These are phyloP conservation scores for Hypoxylon lenormandii DNA, from an alignment of 495 filamentous ascomycete species.

Conservation along the genomic window DNA sequence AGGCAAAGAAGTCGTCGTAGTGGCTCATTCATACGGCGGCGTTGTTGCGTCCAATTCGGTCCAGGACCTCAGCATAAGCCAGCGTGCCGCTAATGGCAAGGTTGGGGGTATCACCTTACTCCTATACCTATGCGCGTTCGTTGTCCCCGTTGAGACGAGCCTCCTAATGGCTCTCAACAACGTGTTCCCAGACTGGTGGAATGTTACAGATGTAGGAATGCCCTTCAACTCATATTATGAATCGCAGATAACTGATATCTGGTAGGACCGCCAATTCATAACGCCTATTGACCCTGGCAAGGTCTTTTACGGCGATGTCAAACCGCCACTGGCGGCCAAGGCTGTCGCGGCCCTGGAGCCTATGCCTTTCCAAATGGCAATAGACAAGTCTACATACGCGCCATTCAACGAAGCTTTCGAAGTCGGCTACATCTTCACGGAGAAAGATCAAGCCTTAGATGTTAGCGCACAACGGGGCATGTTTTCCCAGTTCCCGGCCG, in stretches of 20 bases:
- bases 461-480: conserved; percentile 12
- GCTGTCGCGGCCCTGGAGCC: conserved; percentile 28
- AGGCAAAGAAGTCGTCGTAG: conserved; percentile 51
- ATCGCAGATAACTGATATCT: background rate
- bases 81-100: conserved; percentile 38
- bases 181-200: conserved; percentile 32
- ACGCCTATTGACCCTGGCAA: conserved; percentile 1
- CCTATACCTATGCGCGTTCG: conserved; percentile 54
- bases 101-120: conserved; percentile 55
- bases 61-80: conserved; percentile 42
- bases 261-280: conserved; percentile 19
- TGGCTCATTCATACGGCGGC: conserved; percentile 62
- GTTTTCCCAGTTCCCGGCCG: conserved; percentile 10
- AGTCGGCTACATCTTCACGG: conserved; percentile 29
- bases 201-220: conserved; percentile 43
- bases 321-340: conserved; percentile 31
- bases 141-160: conserved; percentile 22
- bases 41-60: conserved; percentile 53
- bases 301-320: conserved; percentile 51
- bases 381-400: conserved; percentile 9
- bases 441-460: conserved; percentile 26
- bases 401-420: conserved; percentile 9
- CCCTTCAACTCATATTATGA: background rate
- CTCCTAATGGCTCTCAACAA: background rate
- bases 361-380: conserved; percentile 4